Evolutionary conservation across 306 rosid genomes (phyloP), one percentile per base, ranked within the genome.

Genomic region (Acacia melanoxylon): DNA sequence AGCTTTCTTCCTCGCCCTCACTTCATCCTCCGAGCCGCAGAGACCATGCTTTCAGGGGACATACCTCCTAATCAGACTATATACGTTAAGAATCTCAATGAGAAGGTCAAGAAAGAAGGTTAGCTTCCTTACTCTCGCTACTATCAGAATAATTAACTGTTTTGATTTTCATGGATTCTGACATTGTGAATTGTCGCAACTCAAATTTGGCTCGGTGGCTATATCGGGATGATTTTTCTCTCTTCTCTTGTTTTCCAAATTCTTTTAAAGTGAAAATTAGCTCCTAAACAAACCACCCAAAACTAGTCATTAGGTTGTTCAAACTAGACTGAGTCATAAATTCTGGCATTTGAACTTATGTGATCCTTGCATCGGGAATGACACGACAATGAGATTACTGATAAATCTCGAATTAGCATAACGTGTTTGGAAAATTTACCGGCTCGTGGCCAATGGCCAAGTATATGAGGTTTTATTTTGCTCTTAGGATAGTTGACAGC

Each of bases 51-150:
- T 45, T 71, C 75, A 12, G 75, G 75, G 35, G 75, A 71, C 58
- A 71, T 71, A 44, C 75, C 75, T 71, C 75, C 75, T 24, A 71
- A 45, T 45, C 75, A 71, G 58, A 71, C 75, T 45, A 71, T 71
- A 71, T 71, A 71, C 40, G 40, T 71, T 24, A 71, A 71, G 75
- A 71, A 71, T 71, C 75, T 71, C 58, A 71, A 71, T 45, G 75
- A 71, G 58, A 44, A 71, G 58, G 7, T 71, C 75, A 71, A 71
- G 75, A 71, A 71, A 71, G 75, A 71, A 71, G 75, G 75, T 71
- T 8, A 31, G 3, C 45, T 41, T 40, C 54, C 35, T 12, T 6
- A 8, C 35, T 22, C 11, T 25, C 15, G 16, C 42, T 41, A 42
- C 52, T n/a, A 13, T 22, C 13, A 69, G 49, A 37, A 40, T 15